These are phyloP conservation scores for Fallopia convolvulus DNA, from an alignment of 148 eudicot genomes.

Conservation along the genomic window DNA sequence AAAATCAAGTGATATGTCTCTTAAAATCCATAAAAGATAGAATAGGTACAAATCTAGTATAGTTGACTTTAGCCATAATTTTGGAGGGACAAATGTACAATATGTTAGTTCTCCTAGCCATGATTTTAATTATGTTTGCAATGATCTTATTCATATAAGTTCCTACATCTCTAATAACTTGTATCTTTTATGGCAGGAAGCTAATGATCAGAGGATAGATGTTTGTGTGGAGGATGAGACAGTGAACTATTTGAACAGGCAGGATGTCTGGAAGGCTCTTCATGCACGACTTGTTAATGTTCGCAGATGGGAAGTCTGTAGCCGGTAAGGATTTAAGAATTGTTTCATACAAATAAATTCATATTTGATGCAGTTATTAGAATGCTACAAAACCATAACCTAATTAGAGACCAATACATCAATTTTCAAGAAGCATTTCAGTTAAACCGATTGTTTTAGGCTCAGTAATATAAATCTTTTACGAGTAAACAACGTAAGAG, in stretches of 20 bases:
- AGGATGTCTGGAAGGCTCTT: constrained; percentile 69
- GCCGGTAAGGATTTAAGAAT: constrained; percentile 40
- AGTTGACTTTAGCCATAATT: too few relatives aligned
- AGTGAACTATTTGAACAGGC: constrained; percentile 65
- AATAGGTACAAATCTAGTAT: too few relatives aligned
- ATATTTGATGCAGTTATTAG: background rate
- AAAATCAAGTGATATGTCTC: background rate
- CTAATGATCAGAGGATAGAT: constrained; percentile 54
- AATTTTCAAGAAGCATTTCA: too few relatives aligned
- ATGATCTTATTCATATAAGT: too few relatives aligned
- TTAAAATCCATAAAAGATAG: background rate
- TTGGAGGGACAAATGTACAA: too few relatives aligned
- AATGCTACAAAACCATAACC: background rate
- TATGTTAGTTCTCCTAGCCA: too few relatives aligned
- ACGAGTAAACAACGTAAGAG: too few relatives aligned
- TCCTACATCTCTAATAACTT: background rate
- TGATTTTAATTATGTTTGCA: too few relatives aligned
- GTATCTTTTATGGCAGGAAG: constrained; percentile 34
- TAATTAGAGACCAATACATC: too few relatives aligned
- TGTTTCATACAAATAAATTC: background rate
- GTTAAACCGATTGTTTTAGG: too few relatives aligned
- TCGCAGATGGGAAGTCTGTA: constrained; percentile 69
- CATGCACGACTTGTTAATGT: constrained; percentile 88
- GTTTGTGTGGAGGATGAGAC: constrained; percentile 95
- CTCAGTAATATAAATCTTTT: too few relatives aligned